Evolutionary conservation across 768 basidiomycete genomes (phyloP), one percentile per base, ranked within the genome.

Genomic region (Mrakia blollopis): DNA sequence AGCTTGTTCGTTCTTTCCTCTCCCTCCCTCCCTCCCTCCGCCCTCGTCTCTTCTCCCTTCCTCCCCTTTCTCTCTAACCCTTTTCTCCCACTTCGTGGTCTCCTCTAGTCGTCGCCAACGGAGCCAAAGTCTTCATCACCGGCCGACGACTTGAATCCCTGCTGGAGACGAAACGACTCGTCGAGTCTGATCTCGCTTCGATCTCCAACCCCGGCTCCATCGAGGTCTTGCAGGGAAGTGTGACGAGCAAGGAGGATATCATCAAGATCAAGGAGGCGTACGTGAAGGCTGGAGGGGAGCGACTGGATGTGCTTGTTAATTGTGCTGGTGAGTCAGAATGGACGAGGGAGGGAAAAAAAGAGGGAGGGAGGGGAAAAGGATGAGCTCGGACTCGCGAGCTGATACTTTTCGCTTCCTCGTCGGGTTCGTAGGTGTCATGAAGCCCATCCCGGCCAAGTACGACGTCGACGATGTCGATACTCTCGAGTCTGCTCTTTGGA

Each of bases 71-170:
- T 11, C 44, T 5, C 11, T 14, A 0, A 75, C 63, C n/a, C 32
- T 60, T 9, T n/a, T 68, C 16, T 35, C 63, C 63, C 63, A 1
- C 25, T 2, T 13, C 37, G 44, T 44, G 39, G 39, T 41, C 35
- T 10, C 11, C 47, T 70, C 3, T 30, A 72, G 71, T 77, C 71
- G 76, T 61, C 23, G 76, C 76, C 44, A 77, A 77, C 52, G 76
- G 76, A 4, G 76, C 76, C 10, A 77, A 77, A 35, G 76, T 77
- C 47, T 77, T 72, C 76, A 73, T 73, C 65, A 71, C 62, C n/a
- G 76, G 76, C 10, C 60, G 76, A 14, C 28, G 76, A 23, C 32
- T 72, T 28, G 69, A 71, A 3, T 41, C 70, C 4, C 39, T 77
- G 14, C n/a, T 67, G 35, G 62, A 77, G 50, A 73, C 76, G 13